Conservation (phyloP, 2,329 filamentous ascomycete species). For the Davidsoniella eucalypti region DNA sequence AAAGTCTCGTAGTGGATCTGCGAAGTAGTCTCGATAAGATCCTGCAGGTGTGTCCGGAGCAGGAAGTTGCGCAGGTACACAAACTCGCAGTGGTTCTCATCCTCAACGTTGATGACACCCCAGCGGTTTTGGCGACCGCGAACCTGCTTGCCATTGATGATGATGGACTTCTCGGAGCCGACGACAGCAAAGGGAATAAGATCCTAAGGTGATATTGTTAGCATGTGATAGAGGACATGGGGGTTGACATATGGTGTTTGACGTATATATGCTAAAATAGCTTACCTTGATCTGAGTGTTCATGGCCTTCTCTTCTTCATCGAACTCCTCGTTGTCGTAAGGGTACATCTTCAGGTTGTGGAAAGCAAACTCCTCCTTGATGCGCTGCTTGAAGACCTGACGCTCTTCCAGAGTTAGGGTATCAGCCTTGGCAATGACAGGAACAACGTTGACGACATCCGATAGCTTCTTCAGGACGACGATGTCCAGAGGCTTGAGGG, state of each 20-base stretch:
- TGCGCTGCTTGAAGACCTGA: slow-evolving; percentile 91
- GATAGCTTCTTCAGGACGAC: slow-evolving; percentile 99
- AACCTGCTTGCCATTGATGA: slow-evolving; percentile 93
- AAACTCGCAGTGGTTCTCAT: slow-evolving; percentile 99
- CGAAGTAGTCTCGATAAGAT: slow-evolving; percentile 96
- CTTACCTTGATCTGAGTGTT: slow-evolving; percentile 91
- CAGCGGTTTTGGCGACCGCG: slow-evolving; percentile 96
- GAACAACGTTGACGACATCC: slow-evolving; percentile 97
- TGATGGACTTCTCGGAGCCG: slow-evolving; percentile 94
- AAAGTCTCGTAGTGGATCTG: slow-evolving; percentile 99
- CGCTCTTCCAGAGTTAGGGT: slow-evolving; percentile 92
- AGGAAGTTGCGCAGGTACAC: slow-evolving; percentile 97
- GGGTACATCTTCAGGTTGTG: slow-evolving; percentile 99
- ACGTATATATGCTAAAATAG: background rate
- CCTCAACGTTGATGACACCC: slow-evolving; percentile 98
- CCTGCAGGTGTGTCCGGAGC: slow-evolving; percentile 93
- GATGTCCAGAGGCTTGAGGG: slow-evolving; percentile 97
- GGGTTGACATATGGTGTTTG: background rate
- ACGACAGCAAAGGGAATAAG: slow-evolving; percentile 96
- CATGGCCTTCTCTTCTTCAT: slow-evolving; percentile 84
- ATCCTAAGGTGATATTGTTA: slow-evolving; percentile 39
- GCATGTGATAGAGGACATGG: slow-evolving; percentile 11
- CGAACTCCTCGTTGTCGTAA: slow-evolving; percentile 97
- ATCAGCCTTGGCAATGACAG: slow-evolving; percentile 96
- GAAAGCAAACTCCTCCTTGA: slow-evolving; percentile 99